phyloP scores from a whole-genome alignment of 176 grass and related monocot species.

The Hordeum marinum region DNA sequence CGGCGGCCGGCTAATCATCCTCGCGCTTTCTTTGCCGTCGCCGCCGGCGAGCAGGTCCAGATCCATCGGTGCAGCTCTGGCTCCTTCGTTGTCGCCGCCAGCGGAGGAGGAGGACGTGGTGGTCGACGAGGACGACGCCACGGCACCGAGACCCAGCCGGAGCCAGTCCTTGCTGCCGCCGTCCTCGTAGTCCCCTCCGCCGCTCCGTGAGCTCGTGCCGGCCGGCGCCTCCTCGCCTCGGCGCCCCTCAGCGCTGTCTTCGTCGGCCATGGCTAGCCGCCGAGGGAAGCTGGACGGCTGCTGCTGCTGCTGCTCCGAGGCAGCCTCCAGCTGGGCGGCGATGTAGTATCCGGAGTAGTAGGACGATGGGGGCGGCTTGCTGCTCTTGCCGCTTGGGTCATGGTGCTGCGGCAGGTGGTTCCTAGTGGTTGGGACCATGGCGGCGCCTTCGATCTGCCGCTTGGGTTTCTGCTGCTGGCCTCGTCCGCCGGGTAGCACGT shows the following conservation, averaged over 20 bases:
- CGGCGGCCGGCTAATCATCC: constrained; percentile 17
- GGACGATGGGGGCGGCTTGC: not conserved
- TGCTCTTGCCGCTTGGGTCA: constrained; percentile 14
- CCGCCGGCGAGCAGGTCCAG: constrained; percentile 35
- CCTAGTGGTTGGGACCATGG: constrained; percentile 69
- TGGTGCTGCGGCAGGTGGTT: constrained; percentile 34
- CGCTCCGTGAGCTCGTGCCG: constrained; percentile 12
- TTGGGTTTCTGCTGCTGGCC: not conserved
- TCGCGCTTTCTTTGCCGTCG: constrained; percentile 11
- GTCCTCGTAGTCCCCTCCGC: not conserved
- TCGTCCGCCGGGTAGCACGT: constrained; percentile 1
- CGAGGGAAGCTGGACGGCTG: constrained; percentile 6
- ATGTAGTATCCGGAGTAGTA: constrained; percentile 31
- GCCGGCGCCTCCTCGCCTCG: constrained; percentile 1
- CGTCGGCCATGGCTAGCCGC: constrained; percentile 38
- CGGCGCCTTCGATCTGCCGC: not conserved
- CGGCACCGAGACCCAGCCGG: constrained; percentile 47
- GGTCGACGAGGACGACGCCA: constrained; percentile 19
- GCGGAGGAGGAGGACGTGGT: constrained; percentile 26
- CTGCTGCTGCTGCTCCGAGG: not conserved
- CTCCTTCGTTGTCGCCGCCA: constrained; percentile 2
- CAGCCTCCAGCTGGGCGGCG: constrained; percentile 29
- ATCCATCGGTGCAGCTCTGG: not conserved
- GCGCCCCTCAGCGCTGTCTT: not conserved
- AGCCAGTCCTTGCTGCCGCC: constrained; percentile 62